Evolutionary conservation across 768 basidiomycete genomes (phyloP), one percentile per base, ranked within the genome.

Genomic region (Suillus brevipes): DNA sequence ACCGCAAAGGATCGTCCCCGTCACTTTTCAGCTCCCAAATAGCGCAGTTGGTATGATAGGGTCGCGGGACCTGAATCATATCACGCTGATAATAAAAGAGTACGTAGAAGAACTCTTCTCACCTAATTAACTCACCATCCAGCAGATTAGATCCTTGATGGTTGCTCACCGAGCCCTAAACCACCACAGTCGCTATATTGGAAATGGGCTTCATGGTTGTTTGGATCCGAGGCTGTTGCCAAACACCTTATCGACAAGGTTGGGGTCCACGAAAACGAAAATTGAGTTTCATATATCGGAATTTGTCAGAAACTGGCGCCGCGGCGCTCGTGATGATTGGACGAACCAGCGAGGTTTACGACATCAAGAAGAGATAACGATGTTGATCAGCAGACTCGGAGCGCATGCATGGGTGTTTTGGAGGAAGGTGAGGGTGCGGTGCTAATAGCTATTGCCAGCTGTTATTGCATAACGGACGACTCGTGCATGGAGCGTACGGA

Each of bases 171-270:
- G 20, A n/a, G 20, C 43, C 10, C 9, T 45, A 9, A 20, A 18
- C 16, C 16, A 43, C 7, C 7, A n/a, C 20, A 43, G 9, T 43
- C 20, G 3, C 20, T 4, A 20, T 20, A 13, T 16, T 7, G n/a
- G n/a, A n/a, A 31, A 31, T 31, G 31, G 31, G 31, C 6, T 3
- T 14, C 12, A 12, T 14, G 23, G n/a, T 62, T 62, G 61, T 37
- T 37, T 37, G 61, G 34, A 62, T 53, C 61, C 23, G n/a, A 50
- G 31, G 49, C 10, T 55, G 45, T 55, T 20, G 47, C 49, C 61
- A 62, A 62, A 62, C 13, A 62, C 14, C n/a, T 23, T 10, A 23
- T n/a, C 20, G 43, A 45, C 4, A n/a, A 45, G 43, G 20, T 45
- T 45, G 20, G 43, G 6, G 34, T 31, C 31, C 0, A 36, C 8